These are phyloP conservation scores for Luffa acutangula DNA, from an alignment of 306 rosid species.

Conservation along the genomic window DNA sequence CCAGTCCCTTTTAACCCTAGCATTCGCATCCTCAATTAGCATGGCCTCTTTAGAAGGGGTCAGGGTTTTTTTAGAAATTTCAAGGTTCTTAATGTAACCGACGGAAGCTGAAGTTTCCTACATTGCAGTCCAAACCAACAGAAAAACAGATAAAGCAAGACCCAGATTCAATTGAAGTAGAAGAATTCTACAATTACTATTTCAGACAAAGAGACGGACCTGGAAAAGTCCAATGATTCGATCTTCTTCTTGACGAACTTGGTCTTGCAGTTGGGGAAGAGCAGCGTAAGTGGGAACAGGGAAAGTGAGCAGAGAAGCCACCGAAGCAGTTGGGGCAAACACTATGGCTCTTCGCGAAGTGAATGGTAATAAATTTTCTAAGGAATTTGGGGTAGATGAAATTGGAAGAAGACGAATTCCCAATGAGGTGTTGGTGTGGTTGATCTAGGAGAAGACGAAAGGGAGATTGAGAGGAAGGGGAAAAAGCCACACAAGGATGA, in stretches of 20 bases:
- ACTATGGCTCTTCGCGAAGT: conserved; percentile 30
- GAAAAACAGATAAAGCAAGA: not conserved
- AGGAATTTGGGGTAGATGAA: conserved; percentile 13
- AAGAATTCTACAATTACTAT: not conserved
- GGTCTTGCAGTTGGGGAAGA: conserved; percentile 30
- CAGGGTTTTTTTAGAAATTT: conserved; percentile 44
- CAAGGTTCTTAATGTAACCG: conserved; percentile 72
- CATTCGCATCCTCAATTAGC: conserved; percentile 41
- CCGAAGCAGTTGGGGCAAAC: conserved; percentile 24
- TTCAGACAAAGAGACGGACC: conserved; percentile 24
- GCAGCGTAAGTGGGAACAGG: conserved; percentile 28
- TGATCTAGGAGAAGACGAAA: too few species aligned
- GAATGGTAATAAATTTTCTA: conserved; percentile 18
- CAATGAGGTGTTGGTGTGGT: too few species aligned
- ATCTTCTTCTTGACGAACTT: conserved; percentile 59
- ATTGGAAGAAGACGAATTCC: not conserved
- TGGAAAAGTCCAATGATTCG: conserved; percentile 45
- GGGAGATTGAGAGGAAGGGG: too few species aligned
- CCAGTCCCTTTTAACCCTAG: conserved; percentile 90
- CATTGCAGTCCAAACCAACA: not conserved
- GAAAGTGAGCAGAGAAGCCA: conserved; percentile 30
- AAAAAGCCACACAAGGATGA: too few species aligned
- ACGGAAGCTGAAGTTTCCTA: conserved; percentile 81
- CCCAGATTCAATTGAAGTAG: not conserved
- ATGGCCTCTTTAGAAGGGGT: conserved; percentile 22